phyloP scores from a whole-genome alignment of 176 grass and related monocot genomes.

The Bromus sterilis region DNA sequence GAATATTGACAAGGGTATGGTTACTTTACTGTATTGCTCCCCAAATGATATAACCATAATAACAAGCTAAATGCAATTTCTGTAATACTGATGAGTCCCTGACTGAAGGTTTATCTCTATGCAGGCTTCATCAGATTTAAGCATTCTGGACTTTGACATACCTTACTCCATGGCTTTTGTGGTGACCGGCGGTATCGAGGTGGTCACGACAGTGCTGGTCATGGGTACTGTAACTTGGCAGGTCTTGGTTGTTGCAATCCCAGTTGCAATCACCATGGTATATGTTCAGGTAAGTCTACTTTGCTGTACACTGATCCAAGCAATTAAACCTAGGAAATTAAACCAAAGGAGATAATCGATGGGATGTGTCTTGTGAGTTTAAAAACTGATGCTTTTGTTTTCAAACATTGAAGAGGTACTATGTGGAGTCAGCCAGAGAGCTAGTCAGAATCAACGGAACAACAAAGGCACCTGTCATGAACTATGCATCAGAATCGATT shows the following conservation, averaged over 20 bases:
- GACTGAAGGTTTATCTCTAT: not conserved
- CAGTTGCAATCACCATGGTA: slow-evolving; percentile 51
- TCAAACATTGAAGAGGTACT: slow-evolving; percentile 58
- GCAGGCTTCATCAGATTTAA: slow-evolving; percentile 97
- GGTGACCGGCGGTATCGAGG: slow-evolving; percentile 33
- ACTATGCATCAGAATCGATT: slow-evolving; percentile 76
- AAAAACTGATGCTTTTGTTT: slow-evolving; percentile 3
- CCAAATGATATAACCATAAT: not conserved
- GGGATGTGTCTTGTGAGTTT: not conserved
- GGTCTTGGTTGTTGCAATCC: slow-evolving; percentile 68
- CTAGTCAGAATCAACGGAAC: slow-evolving; percentile 95
- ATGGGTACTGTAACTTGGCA: slow-evolving; percentile 84
- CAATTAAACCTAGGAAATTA: not conserved
- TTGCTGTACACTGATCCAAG: not conserved
- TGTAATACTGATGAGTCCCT: not conserved
- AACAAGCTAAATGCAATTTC: not conserved
- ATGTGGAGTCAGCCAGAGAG: slow-evolving; percentile 78
- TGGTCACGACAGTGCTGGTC: slow-evolving; percentile 33
- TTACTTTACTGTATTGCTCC: not conserved
- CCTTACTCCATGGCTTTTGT: slow-evolving; percentile 80
- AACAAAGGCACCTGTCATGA: slow-evolving; percentile 90
- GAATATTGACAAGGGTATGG: slow-evolving; percentile 85
- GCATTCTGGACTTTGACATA: slow-evolving; percentile 93
- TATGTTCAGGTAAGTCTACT: slow-evolving; percentile 57
- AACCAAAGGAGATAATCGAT: not conserved